A percentile compares a stretch with the other conserved stretches of the same genome.
Evolutionary conservation across 1,284 basidiomycete genomes (phyloP).

Genomic region (Leccinum solheimii): DNA sequence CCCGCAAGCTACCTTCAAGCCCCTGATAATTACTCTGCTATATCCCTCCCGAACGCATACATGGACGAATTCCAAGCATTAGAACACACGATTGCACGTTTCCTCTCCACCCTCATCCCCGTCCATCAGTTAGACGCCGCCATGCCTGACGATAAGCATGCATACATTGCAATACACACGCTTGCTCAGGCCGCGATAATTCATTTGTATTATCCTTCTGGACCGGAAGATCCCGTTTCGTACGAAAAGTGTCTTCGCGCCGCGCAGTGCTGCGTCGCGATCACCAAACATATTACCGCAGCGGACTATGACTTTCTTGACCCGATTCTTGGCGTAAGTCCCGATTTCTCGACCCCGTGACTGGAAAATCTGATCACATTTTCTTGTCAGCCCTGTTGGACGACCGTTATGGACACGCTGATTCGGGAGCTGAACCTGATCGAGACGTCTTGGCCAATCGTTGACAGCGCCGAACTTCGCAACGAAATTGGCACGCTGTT

Average conservation of each 20-base stretch:
- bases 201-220: conserved; percentile 62
- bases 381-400: conserved; percentile 63
- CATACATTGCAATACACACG: conserved; percentile 60
- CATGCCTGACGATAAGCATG: conserved; percentile 58
- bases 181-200: conserved; percentile 67
- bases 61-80: conserved; percentile 59
- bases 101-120: conserved; percentile 61
- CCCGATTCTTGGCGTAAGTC: conserved; percentile 69
- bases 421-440: conserved; percentile 60
- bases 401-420: conserved; percentile 61
- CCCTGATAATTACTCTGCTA: conserved; percentile 34
- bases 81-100: conserved; percentile 63
- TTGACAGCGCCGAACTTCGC: conserved; percentile 55
- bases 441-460: conserved; percentile 59
- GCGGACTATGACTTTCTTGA: conserved; percentile 68
- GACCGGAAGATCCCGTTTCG: conserved; percentile 55
- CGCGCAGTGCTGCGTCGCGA: conserved; percentile 54
- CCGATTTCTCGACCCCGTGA: conserved; percentile 3
- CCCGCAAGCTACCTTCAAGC: conserved; percentile 12
- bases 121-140: conserved; percentile 61
- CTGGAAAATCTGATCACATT: conserved; percentile 9
- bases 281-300: conserved; percentile 62
- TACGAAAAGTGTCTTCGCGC: conserved; percentile 66
- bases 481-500: conserved; percentile 61
- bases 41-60: conserved; percentile 46